Evolutionary conservation across 1,284 basidiomycete genomes (phyloP).

Genomic region (Leccinum olivaceoglutinosum): DNA sequence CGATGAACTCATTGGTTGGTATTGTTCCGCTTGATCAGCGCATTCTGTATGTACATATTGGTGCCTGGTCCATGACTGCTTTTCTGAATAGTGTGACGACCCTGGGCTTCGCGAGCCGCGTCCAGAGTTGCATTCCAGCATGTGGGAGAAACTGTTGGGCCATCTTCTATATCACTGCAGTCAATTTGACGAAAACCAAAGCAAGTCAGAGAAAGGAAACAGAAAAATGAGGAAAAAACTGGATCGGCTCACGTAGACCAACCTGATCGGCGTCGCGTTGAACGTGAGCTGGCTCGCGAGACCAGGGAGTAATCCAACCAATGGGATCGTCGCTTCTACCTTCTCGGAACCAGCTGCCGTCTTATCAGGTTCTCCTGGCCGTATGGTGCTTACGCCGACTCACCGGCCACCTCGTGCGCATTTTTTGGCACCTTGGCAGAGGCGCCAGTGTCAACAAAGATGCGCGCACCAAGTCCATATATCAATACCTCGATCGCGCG

Average conservation of each 20-base stretch:
- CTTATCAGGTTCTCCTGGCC: background rate
- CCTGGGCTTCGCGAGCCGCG: no score
- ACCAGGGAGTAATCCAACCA: conserved; percentile 76
- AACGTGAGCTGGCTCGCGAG: conserved; percentile 66
- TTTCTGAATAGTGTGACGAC: no score
- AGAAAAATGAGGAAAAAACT: background rate
- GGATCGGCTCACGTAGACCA: conserved; percentile 65
- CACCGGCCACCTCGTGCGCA: conserved; percentile 7
- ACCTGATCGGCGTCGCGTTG: conserved; percentile 72
- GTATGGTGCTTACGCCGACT: background rate
- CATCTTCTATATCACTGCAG: conserved; percentile 17
- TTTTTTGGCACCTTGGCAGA: conserved; percentile 20
- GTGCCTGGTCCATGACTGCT: no score
- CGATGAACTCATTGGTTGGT: no score
- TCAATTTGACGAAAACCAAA: no score
- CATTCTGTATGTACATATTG: no score
- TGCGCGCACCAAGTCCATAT: conserved; percentile 48
- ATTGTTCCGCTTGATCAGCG: no score
- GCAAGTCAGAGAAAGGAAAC: background rate
- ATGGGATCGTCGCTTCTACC: conserved; percentile 47
- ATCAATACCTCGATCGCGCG: conserved; percentile 47
- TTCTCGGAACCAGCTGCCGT: conserved; percentile 9
- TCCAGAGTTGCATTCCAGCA: no score
- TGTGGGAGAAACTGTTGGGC: no score
- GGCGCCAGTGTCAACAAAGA: conserved; percentile 38